Evolutionary conservation across 345 rosid species (phyloP), one percentile per base, ranked within the genome.

Genomic region (Pistacia integerrima): DNA sequence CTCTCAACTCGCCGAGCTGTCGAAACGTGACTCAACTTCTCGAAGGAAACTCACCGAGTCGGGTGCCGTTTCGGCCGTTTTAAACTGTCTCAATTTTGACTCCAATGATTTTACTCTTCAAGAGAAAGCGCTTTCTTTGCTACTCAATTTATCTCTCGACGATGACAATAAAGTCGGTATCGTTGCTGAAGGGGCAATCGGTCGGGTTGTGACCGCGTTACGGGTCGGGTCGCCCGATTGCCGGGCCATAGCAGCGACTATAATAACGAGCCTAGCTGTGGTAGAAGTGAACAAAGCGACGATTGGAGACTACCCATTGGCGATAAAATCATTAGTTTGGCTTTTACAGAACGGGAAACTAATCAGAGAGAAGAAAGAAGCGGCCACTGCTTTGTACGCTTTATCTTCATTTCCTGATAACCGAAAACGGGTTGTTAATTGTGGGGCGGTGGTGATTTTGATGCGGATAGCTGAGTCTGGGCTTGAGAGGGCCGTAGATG

Each of bases 211-310:
- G 0, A 70, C 74, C 1, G 90, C 86, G 0, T 81, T 97, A 20
- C 85, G 89, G 30, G 75, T 66, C 67, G 97, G 94, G 67, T 87
- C 92, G 12, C 83, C 89, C 0, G 85, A 88, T 79, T 86, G 92
- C 51, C 88, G 94, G 69, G 99, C 99, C 1, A 62, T 89, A 20
- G 99, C 94, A 4, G 97, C 97, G 20, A 95, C 99, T 2, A 65
- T 95, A 36, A 67, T 95, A 69, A 95, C 99, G n/a, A 93, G 99
- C 68, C 79, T 95, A 69, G 97, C 99, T 1, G 96, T 93, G 0
- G 95, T 97, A 1, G 98, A 97, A 78, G 99, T 97, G 72, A 97
- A 97, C 74, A 97, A 97, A 77, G 98, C 97, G 8, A 91, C 92
- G 3, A 91, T 97, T 63, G 99, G 99, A 0, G 91, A 90, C 3